Conservation (phyloP, 176 grass and related monocot genomes). For the Dactylis glomerata region DNA sequence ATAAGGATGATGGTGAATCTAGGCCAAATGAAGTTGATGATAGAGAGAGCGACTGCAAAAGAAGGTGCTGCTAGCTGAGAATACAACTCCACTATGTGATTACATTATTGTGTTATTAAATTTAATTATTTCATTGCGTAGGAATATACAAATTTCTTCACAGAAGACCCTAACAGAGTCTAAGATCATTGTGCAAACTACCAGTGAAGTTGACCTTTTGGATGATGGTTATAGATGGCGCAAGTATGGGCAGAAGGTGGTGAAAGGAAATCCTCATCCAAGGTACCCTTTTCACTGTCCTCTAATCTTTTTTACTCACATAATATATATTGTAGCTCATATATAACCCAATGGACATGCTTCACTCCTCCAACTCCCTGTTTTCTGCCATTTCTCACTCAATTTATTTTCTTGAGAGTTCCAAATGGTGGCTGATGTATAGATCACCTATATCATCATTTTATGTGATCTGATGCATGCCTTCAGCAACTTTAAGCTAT, state of each 20-base stretch:
- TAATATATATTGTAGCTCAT: not conserved
- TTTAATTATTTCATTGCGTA: constrained; percentile 19
- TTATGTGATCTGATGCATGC: not conserved
- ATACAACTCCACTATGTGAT: constrained; percentile 17
- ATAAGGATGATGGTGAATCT: constrained; percentile 55
- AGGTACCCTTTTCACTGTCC: constrained; percentile 34
- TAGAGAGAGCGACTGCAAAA: constrained; percentile 50
- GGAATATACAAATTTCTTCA: constrained; percentile 69
- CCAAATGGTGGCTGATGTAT: not conserved
- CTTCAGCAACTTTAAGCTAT: not conserved
- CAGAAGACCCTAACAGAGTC: constrained; percentile 63
- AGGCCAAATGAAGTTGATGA: constrained; percentile 46
- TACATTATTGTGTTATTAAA: not conserved
- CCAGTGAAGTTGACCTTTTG: constrained; percentile 97
- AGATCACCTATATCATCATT: not conserved
- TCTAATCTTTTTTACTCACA: not conserved
- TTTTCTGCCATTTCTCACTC: not conserved
- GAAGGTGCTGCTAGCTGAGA: constrained; percentile 45
- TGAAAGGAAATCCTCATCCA: constrained; percentile 98
- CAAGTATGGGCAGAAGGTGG: constrained; percentile 95
- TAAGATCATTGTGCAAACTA: constrained; percentile 92
- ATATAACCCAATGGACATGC: not conserved
- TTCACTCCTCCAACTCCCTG: not conserved
- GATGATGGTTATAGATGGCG: constrained; percentile 99
- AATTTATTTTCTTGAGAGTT: not conserved